Evolutionary conservation across 805 yeast genomes (phyloP), one percentile per base, ranked within the genome.

Genomic region (Nakazawaea peltata): DNA sequence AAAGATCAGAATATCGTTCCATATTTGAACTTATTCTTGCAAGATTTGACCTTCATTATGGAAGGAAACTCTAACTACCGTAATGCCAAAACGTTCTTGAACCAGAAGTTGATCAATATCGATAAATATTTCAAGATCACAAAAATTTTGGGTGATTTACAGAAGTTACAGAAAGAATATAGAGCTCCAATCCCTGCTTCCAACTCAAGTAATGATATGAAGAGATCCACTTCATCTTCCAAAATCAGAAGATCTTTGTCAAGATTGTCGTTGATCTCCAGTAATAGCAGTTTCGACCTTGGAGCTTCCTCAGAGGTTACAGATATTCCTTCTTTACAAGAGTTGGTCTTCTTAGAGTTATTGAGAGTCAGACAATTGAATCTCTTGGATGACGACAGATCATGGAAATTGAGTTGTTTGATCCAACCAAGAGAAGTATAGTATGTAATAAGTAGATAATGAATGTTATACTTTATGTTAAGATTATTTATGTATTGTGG

Each of bases 51-150:
- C 0, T 81, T 82, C 57, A 74, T 81, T n/a, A 70, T 77, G 34
- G 94, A 83, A 45, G 90, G 92, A n/a, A 82, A 82, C 50, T 69
- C 81, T 26, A 78, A 74, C 46, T 77, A 62, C 51, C 64, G 88
- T 50, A 71, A 65, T 41, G 77, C 80, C 4, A 72, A 75, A 41
- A 57, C 69, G 17, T 72, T 73, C 47, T 59, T 74, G 47, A 67
- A 67, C 42, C 74, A 72, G 47, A 72, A 71, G 46, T 61, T 80
- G 43, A 73, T 83, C 48, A 81, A 83, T 49, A 71, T 82, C 43
- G 92, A 81, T 51, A 83, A 83, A 51, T 79, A 78, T 49, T 65
- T 69, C 54, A 79, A 76, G 50, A 69, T 78, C 32, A 75, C 87
- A 5, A 63, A 77, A 39, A 71, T 80, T 26, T 66, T 81, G 34